Evolutionary conservation across 1,284 basidiomycete species (phyloP), one percentile per base, ranked within the genome.

Genomic region (Malassezia sympodialis): DNA sequence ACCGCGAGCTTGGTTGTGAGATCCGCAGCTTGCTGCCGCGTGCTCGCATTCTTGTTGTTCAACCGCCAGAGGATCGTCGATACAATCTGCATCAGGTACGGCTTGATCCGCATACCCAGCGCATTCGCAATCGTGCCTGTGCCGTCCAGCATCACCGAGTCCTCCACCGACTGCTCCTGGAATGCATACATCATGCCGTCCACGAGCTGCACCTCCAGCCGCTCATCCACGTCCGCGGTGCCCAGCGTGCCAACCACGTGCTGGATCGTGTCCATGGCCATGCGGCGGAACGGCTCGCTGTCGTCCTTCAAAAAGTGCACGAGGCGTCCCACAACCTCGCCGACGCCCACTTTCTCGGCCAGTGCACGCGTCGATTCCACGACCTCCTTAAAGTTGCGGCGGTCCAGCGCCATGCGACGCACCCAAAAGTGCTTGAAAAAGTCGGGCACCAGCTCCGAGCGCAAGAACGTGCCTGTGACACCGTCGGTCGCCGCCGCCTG

Each of bases 201-300:
- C 30, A 98, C 87, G 12, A 99, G 82, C 54, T 88, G 82, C 12
- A 93, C 83, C 77, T 99, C 93, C 44, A 98, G 80, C 47, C 90
- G 82, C 76, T 98, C 90, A 72, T 98, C 93, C 56, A 98, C 88
- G 70, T 98, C 94, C 1, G 91, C 88, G 2, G 93, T 89, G 53
- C 94, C 91, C 4, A 94, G 82, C 11, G 85, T 86, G 7, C 85
- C 84, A 28, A 99, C 82, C 34, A 98, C 94, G 75, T 96, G 94
- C 21, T 90, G 94, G 67, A 98, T 96, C 0, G 94, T 96, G 79
- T 98, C 94, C 93, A 98, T 98, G 39, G 96, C 91, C 94, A 98
- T 98, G 81, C 96, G 96, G 63, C 93, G 81, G 80, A 93, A 96
- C 6, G 90, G 90, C 78, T 98, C 94, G 61, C 72, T 76, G 58